A percentile compares a stretch with the other conserved stretches of the same genome.
Evolutionary conservation across 2,329 filamentous ascomycete species (phyloP).

Genomic region (Eutypa lata): DNA sequence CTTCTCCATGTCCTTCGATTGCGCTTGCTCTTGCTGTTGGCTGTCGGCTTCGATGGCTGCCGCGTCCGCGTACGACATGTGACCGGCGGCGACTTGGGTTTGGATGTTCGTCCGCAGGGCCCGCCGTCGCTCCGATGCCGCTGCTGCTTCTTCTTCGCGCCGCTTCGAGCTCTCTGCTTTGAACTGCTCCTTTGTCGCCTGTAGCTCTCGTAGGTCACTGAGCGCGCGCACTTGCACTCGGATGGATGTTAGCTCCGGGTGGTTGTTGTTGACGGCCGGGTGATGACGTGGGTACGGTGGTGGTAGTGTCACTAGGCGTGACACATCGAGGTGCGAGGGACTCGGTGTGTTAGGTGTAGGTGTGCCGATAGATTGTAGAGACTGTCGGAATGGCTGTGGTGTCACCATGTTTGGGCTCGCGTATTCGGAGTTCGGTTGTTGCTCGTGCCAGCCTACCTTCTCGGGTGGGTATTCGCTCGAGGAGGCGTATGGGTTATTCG

Average conservation of each 20-base stretch:
- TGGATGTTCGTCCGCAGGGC: conserved; percentile 74
- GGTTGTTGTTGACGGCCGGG: conserved; percentile 92
- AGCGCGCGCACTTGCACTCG: conserved; percentile 71
- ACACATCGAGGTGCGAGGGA: conserved; percentile 72
- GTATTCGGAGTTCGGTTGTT: conserved; percentile 27
- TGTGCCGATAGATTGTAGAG: conserved; percentile 27
- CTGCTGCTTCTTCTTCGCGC: conserved; percentile 51
- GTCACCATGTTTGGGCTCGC: conserved; percentile 28
- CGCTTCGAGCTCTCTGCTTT: conserved; percentile 54
- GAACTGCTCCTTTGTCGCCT: conserved; percentile 64
- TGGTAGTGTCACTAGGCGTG: conserved; percentile 85
- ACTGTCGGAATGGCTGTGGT: conserved; percentile 41
- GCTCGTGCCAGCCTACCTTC: conserved; percentile 54
- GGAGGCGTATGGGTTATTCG: conserved; percentile 36
- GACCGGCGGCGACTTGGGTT: conserved; percentile 71
- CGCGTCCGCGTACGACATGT: conserved; percentile 79
- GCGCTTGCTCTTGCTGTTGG: conserved; percentile 64
- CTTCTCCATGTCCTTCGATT: conserved; percentile 71
- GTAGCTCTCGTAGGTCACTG: conserved; percentile 70
- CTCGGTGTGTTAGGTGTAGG: conserved; percentile 45
- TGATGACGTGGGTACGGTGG: conserved; percentile 93
- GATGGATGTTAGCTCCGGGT: conserved; percentile 80
- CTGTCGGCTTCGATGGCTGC: conserved; percentile 77
- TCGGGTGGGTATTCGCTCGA: conserved; percentile 52
- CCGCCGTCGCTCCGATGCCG: conserved; percentile 52